Evolutionary conservation across 768 basidiomycete species (phyloP).

Genomic region (Lactarius akahatsu): DNA sequence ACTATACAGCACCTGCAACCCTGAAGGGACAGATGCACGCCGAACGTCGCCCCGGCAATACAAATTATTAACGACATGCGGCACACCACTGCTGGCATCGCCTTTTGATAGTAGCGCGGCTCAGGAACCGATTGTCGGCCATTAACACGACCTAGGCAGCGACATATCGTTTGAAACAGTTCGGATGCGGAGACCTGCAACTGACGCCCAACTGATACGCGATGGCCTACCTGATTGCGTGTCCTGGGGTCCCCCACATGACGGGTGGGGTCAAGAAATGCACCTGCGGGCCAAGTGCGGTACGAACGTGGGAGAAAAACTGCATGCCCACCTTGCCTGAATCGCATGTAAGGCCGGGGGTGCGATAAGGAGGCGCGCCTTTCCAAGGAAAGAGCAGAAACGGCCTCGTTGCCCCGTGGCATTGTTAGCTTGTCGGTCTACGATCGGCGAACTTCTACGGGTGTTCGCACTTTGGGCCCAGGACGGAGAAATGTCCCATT

Average conservation of each 20-base stretch:
- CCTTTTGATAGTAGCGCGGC: neutral
- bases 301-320: neutral
- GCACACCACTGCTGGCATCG: neutral
- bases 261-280: neutral
- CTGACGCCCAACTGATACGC: neutral
- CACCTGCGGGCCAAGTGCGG: neutral
- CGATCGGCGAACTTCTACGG: conserved; percentile 6
- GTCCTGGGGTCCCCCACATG: neutral
- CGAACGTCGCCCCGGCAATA: neutral
- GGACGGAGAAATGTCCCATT: conserved; percentile 5
- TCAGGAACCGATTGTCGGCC: neutral
- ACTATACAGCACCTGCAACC: neutral
- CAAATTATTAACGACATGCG: neutral
- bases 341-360: neutral
- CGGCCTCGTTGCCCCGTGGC: neutral
- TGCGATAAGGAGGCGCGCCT: neutral
- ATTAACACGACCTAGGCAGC: neutral
- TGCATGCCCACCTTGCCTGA: neutral
- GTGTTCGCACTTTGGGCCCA: neutral
- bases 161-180: neutral
- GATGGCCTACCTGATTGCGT: neutral
- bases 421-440: neutral
- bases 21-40: neutral
- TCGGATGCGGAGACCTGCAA: neutral
- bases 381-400: neutral